Percentiles rank a stretch among this genome's conserved stretches.
Conservation (phyloP, 2,329 filamentous ascomycete species). For the Leptographium radiaticola region DNA sequence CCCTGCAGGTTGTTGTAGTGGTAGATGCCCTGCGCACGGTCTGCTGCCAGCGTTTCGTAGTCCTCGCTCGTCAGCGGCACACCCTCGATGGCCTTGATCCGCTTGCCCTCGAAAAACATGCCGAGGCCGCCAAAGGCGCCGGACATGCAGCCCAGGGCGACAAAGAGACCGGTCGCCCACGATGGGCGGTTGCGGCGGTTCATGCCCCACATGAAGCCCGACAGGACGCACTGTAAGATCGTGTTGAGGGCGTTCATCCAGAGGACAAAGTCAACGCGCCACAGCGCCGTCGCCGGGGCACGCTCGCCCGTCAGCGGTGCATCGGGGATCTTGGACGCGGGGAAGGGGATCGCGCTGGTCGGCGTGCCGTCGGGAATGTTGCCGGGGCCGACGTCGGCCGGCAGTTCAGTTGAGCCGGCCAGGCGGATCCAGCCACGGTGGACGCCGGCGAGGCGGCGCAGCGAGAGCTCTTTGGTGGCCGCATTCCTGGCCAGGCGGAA, state of each 20-base stretch:
- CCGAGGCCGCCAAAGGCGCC: conserved; percentile 56
- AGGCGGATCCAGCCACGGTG: conserved; percentile 67
- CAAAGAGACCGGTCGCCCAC: conserved; percentile 70
- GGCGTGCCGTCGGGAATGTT: conserved; percentile 28
- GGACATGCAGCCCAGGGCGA: conserved; percentile 58
- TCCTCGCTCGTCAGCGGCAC: conserved; percentile 49
- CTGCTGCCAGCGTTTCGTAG: conserved; percentile 32
- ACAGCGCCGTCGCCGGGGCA: conserved; percentile 51
- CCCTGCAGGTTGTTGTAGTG: conserved; percentile 46
- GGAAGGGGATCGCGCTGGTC: conserved; percentile 45
- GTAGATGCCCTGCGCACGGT: conserved; percentile 40
- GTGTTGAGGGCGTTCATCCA: conserved; percentile 73
- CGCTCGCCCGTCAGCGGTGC: conserved; percentile 59
- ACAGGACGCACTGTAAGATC: conserved; percentile 59
- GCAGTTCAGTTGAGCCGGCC: conserved; percentile 47
- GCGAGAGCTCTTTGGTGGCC: conserved; percentile 26
- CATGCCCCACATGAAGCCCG: conserved; percentile 72
- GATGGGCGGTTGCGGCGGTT: conserved; percentile 60
- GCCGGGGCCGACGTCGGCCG: conserved; percentile 36
- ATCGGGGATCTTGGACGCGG: conserved; percentile 47
- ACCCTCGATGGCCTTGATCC: conserved; percentile 59
- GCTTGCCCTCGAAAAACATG: conserved; percentile 58
- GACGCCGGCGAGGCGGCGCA: conserved; percentile 60
- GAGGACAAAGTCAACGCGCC: conserved; percentile 70
- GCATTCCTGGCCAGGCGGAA: conserved; percentile 41